Evolutionary conservation across 306 rosid genomes (phyloP), one percentile per base, ranked within the genome.

Genomic region (Trifolium dubium): DNA sequence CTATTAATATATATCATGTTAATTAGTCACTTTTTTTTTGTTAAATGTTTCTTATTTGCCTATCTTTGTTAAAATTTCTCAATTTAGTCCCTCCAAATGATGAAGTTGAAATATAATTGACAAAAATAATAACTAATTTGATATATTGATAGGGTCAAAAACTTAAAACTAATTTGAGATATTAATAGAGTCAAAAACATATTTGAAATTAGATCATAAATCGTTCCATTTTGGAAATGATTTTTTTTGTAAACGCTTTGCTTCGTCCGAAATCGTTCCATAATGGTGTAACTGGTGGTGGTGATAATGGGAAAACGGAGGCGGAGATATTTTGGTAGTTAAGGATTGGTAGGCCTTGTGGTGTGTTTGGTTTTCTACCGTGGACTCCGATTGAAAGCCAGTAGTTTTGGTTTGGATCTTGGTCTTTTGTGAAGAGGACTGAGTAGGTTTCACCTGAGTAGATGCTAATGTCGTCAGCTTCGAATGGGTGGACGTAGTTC

Each of bases 401-500:
- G 15, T 91, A 89, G 67, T 93, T 91, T n/a, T 87, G 49, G 0
- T 61, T 81, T 41, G 94, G 91, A 75, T 86, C 35, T 84, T 93
- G 98, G 31, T 91, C 35, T 5, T 97, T 89, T 10, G 67, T 82
- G 10, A 91, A 50, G 4, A 93, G 90, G 1, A 93, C 86, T 8
- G 96, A 93, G 83, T 93, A 93, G 76, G 78, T 86, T 46, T 93
- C 97, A 8, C 97, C 92, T 0, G 98, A 88, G 76, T 93, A 93
- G 13, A 93, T 91, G 79, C 91, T 96, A 1, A 93, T 63, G 69
- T 91, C 89, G n/a, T 82, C 77, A 0, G 86, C 86, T 0, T 2
- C 51, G 12, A 91, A 91, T 56, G 98, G 96, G 3, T 85, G 74
- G 0, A 93, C 84, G n/a, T 91, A 85, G 71, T 93, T 39, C 94